These are phyloP conservation scores for Agapanthus africanus DNA, from an alignment of 106 monocot species.

Conservation along the genomic window DNA sequence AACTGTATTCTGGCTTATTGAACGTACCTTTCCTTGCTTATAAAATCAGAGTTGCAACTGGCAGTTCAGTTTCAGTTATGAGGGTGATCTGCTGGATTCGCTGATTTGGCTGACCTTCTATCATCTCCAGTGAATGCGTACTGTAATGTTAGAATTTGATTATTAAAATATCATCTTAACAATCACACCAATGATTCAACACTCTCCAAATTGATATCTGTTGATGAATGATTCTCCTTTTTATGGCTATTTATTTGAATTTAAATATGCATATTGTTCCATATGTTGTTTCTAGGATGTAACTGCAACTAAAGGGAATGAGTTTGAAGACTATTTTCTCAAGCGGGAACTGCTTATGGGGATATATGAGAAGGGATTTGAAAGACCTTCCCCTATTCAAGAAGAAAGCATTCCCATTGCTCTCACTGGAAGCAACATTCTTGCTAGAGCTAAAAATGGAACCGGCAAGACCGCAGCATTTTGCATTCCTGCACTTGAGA, in stretches of 20 bases:
- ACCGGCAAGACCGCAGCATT: slow-evolving; percentile 95
- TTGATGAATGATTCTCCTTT: background rate
- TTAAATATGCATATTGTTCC: background rate
- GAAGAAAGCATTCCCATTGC: slow-evolving; percentile 95
- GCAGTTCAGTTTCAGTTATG: no score
- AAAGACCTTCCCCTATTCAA: slow-evolving; percentile 91
- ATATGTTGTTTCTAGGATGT: slow-evolving; percentile 57
- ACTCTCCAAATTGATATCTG: no score
- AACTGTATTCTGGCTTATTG: no score
- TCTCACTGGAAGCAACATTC: slow-evolving; percentile 80
- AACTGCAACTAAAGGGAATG: slow-evolving; percentile 94
- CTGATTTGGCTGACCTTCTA: no score
- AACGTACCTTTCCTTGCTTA: no score
- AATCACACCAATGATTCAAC: no score
- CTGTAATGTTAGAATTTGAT: no score
- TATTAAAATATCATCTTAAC: no score
- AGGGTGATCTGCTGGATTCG: no score
- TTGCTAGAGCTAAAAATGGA: slow-evolving; percentile 97
- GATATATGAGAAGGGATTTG: slow-evolving; percentile 91
- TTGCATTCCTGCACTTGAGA: slow-evolving; percentile 88
- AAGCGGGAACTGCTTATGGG: slow-evolving; percentile 94
- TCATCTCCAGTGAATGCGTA: no score
- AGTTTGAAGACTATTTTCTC: slow-evolving; percentile 94
- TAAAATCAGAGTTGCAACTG: no score
- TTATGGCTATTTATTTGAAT: background rate